A percentile compares a stretch with the other conserved stretches of the same genome.
phyloP scores from a whole-genome alignment of 108 stramenopile genomes.

The Pseudonitzschia pungens region DNA sequence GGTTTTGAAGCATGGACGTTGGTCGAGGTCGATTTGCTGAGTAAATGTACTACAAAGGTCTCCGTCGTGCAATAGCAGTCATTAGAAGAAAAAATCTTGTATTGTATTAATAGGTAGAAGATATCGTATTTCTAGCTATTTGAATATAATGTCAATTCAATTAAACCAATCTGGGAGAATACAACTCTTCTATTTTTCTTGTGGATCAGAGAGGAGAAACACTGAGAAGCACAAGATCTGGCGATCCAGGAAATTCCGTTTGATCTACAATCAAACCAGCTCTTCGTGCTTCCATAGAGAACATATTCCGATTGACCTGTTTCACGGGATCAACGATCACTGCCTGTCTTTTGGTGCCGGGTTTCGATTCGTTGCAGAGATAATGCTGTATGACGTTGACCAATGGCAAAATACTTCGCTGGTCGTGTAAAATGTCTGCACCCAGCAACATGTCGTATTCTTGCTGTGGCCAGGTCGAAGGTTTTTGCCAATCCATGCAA shows the following conservation, averaged over 20 bases:
- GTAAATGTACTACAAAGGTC: too few relatives aligned
- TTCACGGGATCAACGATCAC: constrained; percentile 31
- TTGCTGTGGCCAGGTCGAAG: constrained; percentile 29
- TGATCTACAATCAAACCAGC: constrained; percentile 24
- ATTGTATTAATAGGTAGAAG: too few relatives aligned
- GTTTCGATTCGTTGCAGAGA: constrained; percentile 2
- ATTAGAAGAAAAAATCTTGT: not conserved
- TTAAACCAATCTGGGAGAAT: too few relatives aligned
- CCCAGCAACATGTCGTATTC: constrained; percentile 28
- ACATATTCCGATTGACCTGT: constrained; percentile 19
- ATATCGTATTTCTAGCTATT: too few relatives aligned
- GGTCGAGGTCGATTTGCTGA: too few relatives aligned
- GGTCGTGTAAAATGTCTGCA: constrained; percentile 22
- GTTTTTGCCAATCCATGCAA: constrained; percentile 28
- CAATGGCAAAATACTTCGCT: constrained; percentile 16
- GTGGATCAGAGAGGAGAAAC: not conserved
- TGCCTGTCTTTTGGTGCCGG: constrained; percentile 9
- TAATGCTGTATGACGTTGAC: constrained; percentile 24
- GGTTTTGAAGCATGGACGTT: too few relatives aligned
- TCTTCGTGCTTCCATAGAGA: constrained; percentile 17
- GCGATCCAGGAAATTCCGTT: constrained; percentile 18
- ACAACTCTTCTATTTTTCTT: not conserved
- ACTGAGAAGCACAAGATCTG: constrained; percentile 23
- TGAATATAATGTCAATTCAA: too few relatives aligned
- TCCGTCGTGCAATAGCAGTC: not conserved